A percentile compares a stretch with the other conserved stretches of the same genome.
These are phyloP conservation scores for Ophiostoma triangulosporum DNA, from an alignment of 2,329 filamentous ascomycete genomes.

Conservation along the genomic window DNA sequence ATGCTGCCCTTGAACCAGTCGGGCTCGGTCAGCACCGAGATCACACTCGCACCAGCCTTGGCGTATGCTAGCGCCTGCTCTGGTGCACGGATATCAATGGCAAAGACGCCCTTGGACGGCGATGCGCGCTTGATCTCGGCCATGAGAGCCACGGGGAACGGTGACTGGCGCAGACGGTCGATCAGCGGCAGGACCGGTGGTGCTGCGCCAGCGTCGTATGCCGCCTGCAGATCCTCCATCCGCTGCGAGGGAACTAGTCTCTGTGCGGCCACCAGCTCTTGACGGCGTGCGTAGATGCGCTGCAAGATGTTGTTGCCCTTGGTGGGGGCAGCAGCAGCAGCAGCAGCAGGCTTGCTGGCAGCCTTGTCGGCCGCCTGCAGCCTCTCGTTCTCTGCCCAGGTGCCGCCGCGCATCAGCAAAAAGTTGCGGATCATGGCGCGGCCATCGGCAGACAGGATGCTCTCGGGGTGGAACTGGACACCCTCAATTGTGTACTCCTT, in stretches of 20 bases:
- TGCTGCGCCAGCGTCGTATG: conserved; percentile 71
- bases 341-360: conserved; percentile 8
- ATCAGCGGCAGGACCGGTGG: conserved; percentile 75
- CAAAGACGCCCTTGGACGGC: conserved; percentile 90
- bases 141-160: conserved; percentile 84
- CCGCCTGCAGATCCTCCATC: conserved; percentile 68
- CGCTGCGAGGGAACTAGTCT: conserved; percentile 77
- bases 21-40: conserved; percentile 95
- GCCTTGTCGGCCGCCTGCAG: conserved; percentile 30
- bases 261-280: conserved; percentile 61
- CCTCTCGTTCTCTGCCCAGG: conserved; percentile 69
- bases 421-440: conserved; percentile 89
- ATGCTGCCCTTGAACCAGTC: conserved; percentile 99
- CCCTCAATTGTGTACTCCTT: conserved; percentile 86
- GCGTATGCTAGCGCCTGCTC: conserved; percentile 86
- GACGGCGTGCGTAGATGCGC: conserved; percentile 76
- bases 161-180: conserved; percentile 63
- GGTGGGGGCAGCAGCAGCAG: conserved; percentile 28
- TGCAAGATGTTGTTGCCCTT: conserved; percentile 72
- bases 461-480: conserved; percentile 96
- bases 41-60: conserved; percentile 85
- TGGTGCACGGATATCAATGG: conserved; percentile 73
- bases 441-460: conserved; percentile 83
- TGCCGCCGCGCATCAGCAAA: conserved; percentile 72
- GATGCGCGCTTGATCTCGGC: conserved; percentile 96